Percentiles rank a stretch among this genome's conserved stretches.
Evolutionary conservation across 805 yeast species (phyloP).

Genomic region (Metschnikowia gelsemii): DNA sequence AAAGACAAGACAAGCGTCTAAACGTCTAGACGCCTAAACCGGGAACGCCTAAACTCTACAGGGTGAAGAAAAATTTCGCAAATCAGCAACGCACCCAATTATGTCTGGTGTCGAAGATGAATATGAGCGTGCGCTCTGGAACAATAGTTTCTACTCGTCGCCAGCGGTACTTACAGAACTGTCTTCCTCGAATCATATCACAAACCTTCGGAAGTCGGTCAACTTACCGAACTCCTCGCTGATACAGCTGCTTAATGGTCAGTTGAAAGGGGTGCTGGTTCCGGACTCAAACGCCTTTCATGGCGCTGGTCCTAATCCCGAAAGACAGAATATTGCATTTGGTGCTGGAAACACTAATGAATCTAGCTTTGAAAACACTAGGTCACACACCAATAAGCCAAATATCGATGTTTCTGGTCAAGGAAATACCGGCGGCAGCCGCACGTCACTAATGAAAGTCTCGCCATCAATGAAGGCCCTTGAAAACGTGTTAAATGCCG

Average conservation of each 20-base stretch:
- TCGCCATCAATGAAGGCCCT: constrained; percentile 45
- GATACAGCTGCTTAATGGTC: constrained; percentile 25
- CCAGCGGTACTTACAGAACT: constrained; percentile 21
- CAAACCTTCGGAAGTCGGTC: constrained; percentile 28
- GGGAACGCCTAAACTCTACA: too few relatives aligned
- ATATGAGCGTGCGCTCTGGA: constrained; percentile 35
- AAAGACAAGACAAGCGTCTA: too few relatives aligned
- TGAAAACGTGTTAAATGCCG: constrained; percentile 32
- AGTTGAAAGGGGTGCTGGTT: constrained; percentile 4
- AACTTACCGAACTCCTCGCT: constrained; percentile 29
- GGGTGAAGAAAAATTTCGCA: too few relatives aligned
- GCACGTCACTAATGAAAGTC: constrained; percentile 33
- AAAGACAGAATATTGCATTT: too few relatives aligned
- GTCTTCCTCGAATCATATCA: constrained; percentile 25
- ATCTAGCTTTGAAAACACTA: too few relatives aligned
- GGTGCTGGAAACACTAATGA: too few relatives aligned
- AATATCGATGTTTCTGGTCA: too few relatives aligned
- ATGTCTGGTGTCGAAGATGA: constrained; percentile 21
- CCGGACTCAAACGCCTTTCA: neutral
- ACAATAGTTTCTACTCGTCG: constrained; percentile 35
- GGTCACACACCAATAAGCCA: too few relatives aligned
- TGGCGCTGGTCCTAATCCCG: constrained; percentile 5
- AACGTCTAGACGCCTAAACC: too few relatives aligned
- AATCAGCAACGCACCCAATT: too few relatives aligned
- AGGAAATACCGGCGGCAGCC: constrained; percentile 1